Conservation (phyloP, 176 grass and related monocot species). For the bread wheat (Triticum aestivum) region DNA sequence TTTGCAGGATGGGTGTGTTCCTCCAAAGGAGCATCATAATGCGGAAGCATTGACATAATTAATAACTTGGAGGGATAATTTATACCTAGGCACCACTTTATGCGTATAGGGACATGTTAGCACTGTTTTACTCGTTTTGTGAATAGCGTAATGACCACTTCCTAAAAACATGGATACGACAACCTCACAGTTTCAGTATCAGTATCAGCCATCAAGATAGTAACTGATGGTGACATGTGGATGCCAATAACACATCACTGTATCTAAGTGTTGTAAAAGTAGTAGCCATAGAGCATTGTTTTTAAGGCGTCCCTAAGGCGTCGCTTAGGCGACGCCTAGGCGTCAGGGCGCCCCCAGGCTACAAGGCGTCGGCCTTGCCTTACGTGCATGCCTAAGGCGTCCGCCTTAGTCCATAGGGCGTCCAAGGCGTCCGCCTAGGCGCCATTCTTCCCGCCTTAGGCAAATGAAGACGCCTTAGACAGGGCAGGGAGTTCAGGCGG, state of each 20-base stretch:
- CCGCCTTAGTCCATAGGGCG: too few species aligned
- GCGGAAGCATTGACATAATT: neutral
- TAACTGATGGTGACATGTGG: constrained; percentile 1
- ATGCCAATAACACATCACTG: neutral
- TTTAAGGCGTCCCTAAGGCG: too few species aligned
- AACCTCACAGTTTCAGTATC: neutral
- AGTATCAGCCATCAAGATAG: constrained; percentile 2
- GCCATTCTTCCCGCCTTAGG: too few species aligned
- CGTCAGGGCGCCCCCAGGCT: too few species aligned
- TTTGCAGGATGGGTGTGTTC: neutral
- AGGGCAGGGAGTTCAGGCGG: too few species aligned
- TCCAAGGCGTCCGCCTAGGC: too few species aligned
- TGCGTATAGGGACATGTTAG: neutral
- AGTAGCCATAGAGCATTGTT: neutral
- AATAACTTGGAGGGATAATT: neutral
- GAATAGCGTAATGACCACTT: neutral
- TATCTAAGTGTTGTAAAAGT: neutral
- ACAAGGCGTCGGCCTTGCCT: too few species aligned
- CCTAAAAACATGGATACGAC: neutral
- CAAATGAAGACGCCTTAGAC: too few species aligned
- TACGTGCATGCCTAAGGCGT: too few species aligned
- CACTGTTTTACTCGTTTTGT: neutral
- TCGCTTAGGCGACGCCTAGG: too few species aligned
- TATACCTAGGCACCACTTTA: neutral
- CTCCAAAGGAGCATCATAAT: neutral